Conservation (phyloP, 352 stramenopile genomes). For the Pythium aquatile region DNA sequence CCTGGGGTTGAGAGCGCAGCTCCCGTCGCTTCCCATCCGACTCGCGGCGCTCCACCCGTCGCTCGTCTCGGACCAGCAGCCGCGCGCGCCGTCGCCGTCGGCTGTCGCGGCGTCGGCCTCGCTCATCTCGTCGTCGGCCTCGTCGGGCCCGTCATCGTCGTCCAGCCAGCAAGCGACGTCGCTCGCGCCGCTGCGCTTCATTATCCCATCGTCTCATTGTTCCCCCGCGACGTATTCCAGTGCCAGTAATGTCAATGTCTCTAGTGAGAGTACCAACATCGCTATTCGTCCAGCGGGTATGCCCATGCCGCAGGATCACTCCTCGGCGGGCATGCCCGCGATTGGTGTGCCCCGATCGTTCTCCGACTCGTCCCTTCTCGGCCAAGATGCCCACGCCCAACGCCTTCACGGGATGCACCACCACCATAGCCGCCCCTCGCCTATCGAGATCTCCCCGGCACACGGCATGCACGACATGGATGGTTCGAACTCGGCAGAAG, state of each 20-base stretch:
- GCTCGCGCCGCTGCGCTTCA: constrained; percentile 73
- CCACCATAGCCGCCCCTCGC: constrained; percentile 17
- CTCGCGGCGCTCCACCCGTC: constrained; percentile 33
- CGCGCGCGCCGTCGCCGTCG: constrained; percentile 10
- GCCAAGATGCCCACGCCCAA: constrained; percentile 14
- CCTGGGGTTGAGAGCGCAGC: constrained; percentile 41
- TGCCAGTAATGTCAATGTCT: constrained; percentile 14
- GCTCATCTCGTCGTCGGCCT: constrained; percentile 6
- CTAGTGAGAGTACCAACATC: constrained; percentile 17
- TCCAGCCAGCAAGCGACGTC: constrained; percentile 33
- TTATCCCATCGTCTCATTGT: constrained; percentile 66
- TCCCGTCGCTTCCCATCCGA: constrained; percentile 45
- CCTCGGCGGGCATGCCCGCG: not conserved
- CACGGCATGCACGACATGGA: constrained; percentile 17
- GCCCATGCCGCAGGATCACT: constrained; percentile 16
- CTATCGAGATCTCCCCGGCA: constrained; percentile 15
- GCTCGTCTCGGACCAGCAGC: not conserved
- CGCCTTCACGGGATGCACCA: constrained; percentile 15
- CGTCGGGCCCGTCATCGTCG: constrained; percentile 15
- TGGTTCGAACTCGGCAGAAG: constrained; percentile 15
- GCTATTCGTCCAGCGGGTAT: constrained; percentile 20
- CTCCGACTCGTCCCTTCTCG: constrained; percentile 15
- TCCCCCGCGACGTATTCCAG: constrained; percentile 28
- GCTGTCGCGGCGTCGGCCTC: constrained; percentile 7
- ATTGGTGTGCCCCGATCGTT: constrained; percentile 12